A percentile compares a stretch with the other conserved stretches of the same genome.
Conservation (phyloP, 208 protist species). For the Kentomonas sorsogonicus region DNA sequence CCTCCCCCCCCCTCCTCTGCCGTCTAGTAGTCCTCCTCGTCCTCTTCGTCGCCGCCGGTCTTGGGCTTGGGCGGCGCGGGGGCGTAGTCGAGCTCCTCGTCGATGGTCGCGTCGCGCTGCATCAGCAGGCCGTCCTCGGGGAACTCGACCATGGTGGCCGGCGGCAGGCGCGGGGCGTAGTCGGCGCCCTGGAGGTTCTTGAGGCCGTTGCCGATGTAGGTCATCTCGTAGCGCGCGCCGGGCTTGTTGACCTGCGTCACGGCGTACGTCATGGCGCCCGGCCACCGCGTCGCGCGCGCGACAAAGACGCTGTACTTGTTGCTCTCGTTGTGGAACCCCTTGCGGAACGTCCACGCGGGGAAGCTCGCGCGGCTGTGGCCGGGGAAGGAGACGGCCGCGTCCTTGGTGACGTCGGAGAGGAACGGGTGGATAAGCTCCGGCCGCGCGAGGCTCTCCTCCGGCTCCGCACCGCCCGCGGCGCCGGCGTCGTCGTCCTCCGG, state of each 20-base stretch:
- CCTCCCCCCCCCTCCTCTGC: conserved; percentile 3
- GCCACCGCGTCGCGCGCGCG: conserved; percentile 79
- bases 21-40: conserved; percentile 55
- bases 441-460: conserved; percentile 20
- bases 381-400: conserved; percentile 59
- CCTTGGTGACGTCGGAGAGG: conserved; percentile 66
- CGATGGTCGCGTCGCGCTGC: conserved; percentile 77
- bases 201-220: conserved; percentile 84
- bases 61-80: conserved; percentile 54
- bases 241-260: conserved; percentile 55
- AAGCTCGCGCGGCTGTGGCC: conserved; percentile 73
- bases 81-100: conserved; percentile 86
- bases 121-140: conserved; percentile 59
- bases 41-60: conserved; percentile 52
- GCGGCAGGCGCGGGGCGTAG: conserved; percentile 71
- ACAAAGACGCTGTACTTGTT: conserved; percentile 61
- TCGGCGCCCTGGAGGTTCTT: conserved; percentile 62
- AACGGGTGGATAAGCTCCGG: conserved; percentile 85
- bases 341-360: conserved; percentile 83
- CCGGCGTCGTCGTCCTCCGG: conserved; percentile 15
- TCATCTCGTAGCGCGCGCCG: conserved; percentile 61
- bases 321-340: conserved; percentile 73
- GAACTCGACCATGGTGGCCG: conserved; percentile 67
- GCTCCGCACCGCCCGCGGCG: conserved; percentile 14
- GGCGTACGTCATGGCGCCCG: conserved; percentile 80